These are phyloP conservation scores for Dinochytrium kinnereticum DNA, from an alignment of 371 early-diverging fungal species.

Conservation along the genomic window DNA sequence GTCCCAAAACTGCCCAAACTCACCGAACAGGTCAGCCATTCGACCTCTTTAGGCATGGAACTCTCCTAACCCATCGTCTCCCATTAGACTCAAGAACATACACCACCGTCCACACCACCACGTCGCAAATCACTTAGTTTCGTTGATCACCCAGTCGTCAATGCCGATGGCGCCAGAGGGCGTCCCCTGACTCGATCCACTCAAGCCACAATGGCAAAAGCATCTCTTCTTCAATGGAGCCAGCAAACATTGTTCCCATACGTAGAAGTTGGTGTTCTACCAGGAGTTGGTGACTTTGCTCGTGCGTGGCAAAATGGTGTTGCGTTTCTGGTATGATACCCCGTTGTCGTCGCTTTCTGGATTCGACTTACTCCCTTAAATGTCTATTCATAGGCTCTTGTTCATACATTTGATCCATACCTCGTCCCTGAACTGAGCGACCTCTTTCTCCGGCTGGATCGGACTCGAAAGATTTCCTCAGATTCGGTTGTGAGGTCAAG, in stretches of 20 bases:
- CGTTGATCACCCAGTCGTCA: neutral
- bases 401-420: conserved; percentile 68
- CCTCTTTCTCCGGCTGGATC: conserved; percentile 27
- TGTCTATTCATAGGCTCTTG: conserved; percentile 36
- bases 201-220: conserved; percentile 19
- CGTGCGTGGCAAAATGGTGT: conserved; percentile 71
- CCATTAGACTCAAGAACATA: neutral
- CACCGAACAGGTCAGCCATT: neutral
- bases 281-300: conserved; percentile 62
- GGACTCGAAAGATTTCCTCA: neutral
- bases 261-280: conserved; percentile 56
- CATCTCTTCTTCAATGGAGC: conserved; percentile 66
- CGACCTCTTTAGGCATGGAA: neutral
- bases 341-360: neutral
- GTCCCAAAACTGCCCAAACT: neutral
- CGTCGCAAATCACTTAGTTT: neutral
- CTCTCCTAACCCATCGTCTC: neutral
- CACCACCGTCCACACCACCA: neutral
- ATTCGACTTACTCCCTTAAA: neutral
- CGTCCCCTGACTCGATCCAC: neutral
- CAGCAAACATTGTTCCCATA: conserved; percentile 63
- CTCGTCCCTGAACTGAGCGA: conserved; percentile 62
- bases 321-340: conserved; percentile 57
- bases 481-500: neutral
- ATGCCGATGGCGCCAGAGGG: neutral